phyloP scores from a whole-genome alignment of 2,329 filamentous ascomycete species.

The Verruconis gallopava region DNA sequence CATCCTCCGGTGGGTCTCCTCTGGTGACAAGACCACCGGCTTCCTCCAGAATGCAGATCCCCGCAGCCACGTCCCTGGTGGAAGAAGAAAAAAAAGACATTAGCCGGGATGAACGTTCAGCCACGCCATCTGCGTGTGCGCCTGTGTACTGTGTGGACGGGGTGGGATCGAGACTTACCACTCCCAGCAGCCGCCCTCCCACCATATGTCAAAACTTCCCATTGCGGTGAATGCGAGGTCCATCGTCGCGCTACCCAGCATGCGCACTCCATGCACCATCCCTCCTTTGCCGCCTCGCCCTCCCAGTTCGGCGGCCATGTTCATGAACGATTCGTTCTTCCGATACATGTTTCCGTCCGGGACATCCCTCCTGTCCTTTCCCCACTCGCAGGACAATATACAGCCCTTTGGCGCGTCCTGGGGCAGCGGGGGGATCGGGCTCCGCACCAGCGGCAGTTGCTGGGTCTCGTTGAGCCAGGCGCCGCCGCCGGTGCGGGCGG shows the following conservation, averaged over 20 bases:
- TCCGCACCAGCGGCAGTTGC: constrained; percentile 48
- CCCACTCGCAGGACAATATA: constrained; percentile 66
- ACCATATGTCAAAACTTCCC: constrained; percentile 69
- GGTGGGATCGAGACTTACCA: too few species aligned
- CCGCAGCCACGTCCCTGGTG: constrained; percentile 67
- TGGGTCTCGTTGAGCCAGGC: constrained; percentile 57
- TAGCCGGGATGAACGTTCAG: not conserved
- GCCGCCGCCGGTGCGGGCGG: constrained; percentile 50
- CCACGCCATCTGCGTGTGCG: too few species aligned
- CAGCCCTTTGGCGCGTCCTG: constrained; percentile 53
- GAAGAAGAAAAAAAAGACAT: constrained; percentile 5
- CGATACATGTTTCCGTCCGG: constrained; percentile 55
- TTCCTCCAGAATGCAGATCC: constrained; percentile 58
- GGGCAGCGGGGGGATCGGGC: constrained; percentile 51
- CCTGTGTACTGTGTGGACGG: too few species aligned
- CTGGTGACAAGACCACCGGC: constrained; percentile 63
- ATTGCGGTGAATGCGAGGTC: constrained; percentile 65
- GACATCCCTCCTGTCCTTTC: constrained; percentile 57
- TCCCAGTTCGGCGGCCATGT: constrained; percentile 56
- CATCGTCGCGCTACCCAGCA: constrained; percentile 53
- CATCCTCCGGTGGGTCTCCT: constrained; percentile 54
- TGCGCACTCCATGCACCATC: constrained; percentile 67
- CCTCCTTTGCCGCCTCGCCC: constrained; percentile 54
- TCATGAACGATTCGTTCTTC: constrained; percentile 63
- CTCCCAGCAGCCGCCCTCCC: constrained; percentile 73